Evolutionary conservation across 257 asterid species (phyloP), one percentile per base, ranked within the genome.

Genomic region (Catharanthus roseus): DNA sequence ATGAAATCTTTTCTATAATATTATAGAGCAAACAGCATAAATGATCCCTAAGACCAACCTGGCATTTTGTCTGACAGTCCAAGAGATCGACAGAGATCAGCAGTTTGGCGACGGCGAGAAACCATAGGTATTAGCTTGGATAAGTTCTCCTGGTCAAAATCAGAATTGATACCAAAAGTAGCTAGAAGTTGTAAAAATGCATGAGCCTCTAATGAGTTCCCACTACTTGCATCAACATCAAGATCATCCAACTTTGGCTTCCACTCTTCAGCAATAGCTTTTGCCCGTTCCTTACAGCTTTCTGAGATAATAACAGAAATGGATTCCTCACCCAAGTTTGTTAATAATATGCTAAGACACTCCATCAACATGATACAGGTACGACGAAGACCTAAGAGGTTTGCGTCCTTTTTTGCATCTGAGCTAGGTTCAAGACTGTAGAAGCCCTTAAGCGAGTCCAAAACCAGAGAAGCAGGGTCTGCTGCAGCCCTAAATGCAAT

Each of bases 131-230:
- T 88, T 55, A 95, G 80, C 72, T 86, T 95, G 78, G 86, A 82
- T 81, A 95, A 80, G 79, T 77, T 79, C 65, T 86, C 96, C 83
- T 89, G 92, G 75, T 90, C 85, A 74, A 95, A 95, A 71, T 85
- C 88, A 21, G 99, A 87, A 77, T 90, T 86, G 58, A 95, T 88
- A 69, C 89, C 91, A 82, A 88, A 95, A 64, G 95, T 93, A 72
- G 97, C 97, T 70, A 93, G 87, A 77, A 93, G 89, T 72, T 91
- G 98, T 61, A 95, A 86, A 78, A 95, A 95, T 50, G 98, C 98
- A 87, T 91, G 99, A 71, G 99, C 99, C 82, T 95, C 99, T 51
- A 95, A 75, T 53, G 98, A 95, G 81, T 95, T 95, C 65, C 99
- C 99, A 76, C 87, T 87, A 85, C 86, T 87, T 69, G 97, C 98